A percentile compares a stretch with the other conserved stretches of the same genome.
Evolutionary conservation across 2,329 filamentous ascomycete genomes (phyloP).

Genomic region (Sordariomycetes sp.): DNA sequence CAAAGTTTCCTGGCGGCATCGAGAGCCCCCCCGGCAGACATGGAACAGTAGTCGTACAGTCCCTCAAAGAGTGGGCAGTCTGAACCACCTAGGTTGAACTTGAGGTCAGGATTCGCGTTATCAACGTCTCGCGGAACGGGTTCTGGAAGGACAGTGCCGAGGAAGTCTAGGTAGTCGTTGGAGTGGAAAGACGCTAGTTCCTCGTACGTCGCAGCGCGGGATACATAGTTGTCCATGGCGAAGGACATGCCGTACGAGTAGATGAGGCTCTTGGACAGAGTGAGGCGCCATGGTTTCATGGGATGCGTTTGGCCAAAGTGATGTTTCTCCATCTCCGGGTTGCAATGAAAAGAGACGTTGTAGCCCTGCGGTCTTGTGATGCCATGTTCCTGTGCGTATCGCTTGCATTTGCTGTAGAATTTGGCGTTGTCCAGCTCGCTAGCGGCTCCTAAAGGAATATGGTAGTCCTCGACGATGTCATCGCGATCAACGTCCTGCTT

Average conservation of each 20-base stretch:
- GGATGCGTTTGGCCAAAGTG: slow-evolving; percentile 96
- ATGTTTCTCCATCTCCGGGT: slow-evolving; percentile 88
- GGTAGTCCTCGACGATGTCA: slow-evolving; percentile 42
- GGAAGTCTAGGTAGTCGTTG: slow-evolving; percentile 82
- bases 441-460: slow-evolving; percentile 37
- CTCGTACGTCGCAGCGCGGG: slow-evolving; percentile 75
- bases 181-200: slow-evolving; percentile 84
- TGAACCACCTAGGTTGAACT: slow-evolving; percentile 80
- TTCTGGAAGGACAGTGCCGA: slow-evolving; percentile 62
- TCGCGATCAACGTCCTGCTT: slow-evolving; percentile 41
- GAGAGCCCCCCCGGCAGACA: slow-evolving; percentile 84
- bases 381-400: slow-evolving; percentile 50
- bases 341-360: slow-evolving; percentile 91
- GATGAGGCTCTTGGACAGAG: slow-evolving; percentile 88
- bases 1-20: slow-evolving; percentile 86
- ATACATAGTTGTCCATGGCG: slow-evolving; percentile 89
- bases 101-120: slow-evolving; percentile 51
- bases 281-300: slow-evolving; percentile 98
- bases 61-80: slow-evolving; percentile 97
- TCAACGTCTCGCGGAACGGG: slow-evolving; percentile 57
- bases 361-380: slow-evolving; percentile 78
- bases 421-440: slow-evolving; percentile 45
- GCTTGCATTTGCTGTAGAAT: slow-evolving; percentile 49
- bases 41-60: slow-evolving; percentile 87
- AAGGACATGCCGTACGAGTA: slow-evolving; percentile 93